phyloP scores from a whole-genome alignment of 192 early-diverging fungal genomes.

The Powellomyces hirtus region DNA sequence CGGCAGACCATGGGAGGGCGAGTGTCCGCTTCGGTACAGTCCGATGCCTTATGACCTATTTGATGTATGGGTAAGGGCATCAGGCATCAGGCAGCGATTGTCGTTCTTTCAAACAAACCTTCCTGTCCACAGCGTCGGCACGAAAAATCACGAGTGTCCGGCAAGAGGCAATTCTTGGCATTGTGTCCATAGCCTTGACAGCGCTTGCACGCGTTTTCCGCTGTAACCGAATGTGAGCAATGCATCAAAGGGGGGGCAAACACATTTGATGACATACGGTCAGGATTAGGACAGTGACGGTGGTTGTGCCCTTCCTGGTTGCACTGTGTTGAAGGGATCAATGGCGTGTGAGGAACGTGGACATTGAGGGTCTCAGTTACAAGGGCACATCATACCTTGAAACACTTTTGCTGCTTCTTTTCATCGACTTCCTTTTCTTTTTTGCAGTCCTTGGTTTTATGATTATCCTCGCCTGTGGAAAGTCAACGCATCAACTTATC shows the following conservation, averaged over 20 bases:
- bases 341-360: background rate
- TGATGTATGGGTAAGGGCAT: background rate
- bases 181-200: conserved; percentile 7
- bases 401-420: background rate
- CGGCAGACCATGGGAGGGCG: background rate
- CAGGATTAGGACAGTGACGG: conserved; percentile 2
- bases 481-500: background rate
- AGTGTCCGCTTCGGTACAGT: conserved; percentile 2
- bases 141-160: conserved; percentile 4
- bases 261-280: background rate
- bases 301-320: background rate
- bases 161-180: background rate
- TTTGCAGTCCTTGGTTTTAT: conserved; percentile 14
- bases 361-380: background rate
- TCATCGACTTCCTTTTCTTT: background rate
- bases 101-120: conserved; percentile 6
- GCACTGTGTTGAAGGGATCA: background rate
- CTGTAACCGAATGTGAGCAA: background rate
- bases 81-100: background rate
- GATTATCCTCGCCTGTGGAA: background rate
- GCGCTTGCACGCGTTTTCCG: conserved; percentile 9
- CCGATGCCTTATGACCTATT: conserved; percentile 5
- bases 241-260: background rate
- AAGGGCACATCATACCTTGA: conserved; percentile 5
- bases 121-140: conserved; percentile 23